Base-by-base conservation (phyloP, 805 yeast genomes). In the Starmerella stellata region DNA sequence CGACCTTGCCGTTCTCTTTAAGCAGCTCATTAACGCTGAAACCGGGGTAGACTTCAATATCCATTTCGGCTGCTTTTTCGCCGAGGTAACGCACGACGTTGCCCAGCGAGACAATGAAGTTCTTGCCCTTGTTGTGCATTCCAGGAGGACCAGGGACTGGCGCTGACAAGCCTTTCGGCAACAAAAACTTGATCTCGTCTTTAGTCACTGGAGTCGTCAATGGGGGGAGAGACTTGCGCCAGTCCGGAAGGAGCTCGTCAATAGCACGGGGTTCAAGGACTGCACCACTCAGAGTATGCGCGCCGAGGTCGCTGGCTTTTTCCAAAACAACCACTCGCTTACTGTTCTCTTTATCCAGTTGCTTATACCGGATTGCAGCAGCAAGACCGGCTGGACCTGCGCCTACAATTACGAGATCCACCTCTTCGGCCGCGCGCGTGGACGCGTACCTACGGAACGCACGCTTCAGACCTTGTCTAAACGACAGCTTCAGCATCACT, bases 311-410 rank as follows among this genome's bases (percentile, higher is more conserved):
- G 14, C 83, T 74, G 1, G 93, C 92, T 54, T 90, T 90, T 51
- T 90, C 98, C 30, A 90, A 62, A 1, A 90, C 82, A 8, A 90
- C 78, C 27, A 90, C 93, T 43, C 98, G 66, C 36, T 82, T 60
- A 1, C 76, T 78, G 21, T 65, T 59, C 45, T 70, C 75, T 38
- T 67, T 62, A 52, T 85, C 95, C 27, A 87, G 60, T 55, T 85
- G 95, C 57, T 90, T 90, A 43, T 82, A 63, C 48, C 70, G 69
- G 45, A 90, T 90, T 11, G 96, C 96, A 2, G 98, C 77, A 1
- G 95, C 85, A 37, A 90, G 63, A 3, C 98, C 98, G 1, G 96
- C 92, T 5, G 96, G 96, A 0, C 98, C 98, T 27, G 93, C 96
- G 32, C 98, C 98, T 2, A 90, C 93, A 37, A 90, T 82, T 52